Percentiles rank a stretch among this genome's conserved stretches.
Conservation (phyloP, 1,139 yeast species). For the Pichia sp. region DNA sequence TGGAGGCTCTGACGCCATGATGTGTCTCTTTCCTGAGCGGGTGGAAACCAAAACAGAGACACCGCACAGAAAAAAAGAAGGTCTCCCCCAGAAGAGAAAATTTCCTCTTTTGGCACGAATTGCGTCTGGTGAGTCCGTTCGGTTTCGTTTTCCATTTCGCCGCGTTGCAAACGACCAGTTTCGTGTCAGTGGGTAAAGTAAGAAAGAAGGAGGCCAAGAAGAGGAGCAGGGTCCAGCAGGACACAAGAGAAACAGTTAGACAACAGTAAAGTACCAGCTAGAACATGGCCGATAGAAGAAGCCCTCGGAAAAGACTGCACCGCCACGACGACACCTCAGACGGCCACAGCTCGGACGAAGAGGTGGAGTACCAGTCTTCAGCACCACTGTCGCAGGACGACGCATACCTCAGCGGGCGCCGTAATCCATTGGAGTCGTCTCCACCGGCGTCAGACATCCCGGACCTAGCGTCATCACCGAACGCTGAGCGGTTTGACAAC, state of each 20-base stretch:
- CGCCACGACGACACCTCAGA: slow-evolving; percentile 39
- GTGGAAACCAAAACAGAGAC: background rate
- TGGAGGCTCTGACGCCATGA: too few relatives aligned
- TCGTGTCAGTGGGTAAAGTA: background rate
- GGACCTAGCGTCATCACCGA: slow-evolving; percentile 43
- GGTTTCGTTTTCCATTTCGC: background rate
- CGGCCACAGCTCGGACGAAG: slow-evolving; percentile 39
- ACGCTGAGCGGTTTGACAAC: slow-evolving; percentile 45
- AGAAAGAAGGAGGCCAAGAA: background rate
- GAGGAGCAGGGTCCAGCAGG: background rate
- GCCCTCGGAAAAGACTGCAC: slow-evolving; percentile 32
- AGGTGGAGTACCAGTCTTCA: slow-evolving; percentile 16
- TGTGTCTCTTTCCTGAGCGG: background rate
- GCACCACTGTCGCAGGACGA: background rate
- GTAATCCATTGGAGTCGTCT: slow-evolving; percentile 19
- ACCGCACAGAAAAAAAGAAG: background rate
- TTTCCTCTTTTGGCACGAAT: background rate
- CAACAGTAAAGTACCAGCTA: background rate
- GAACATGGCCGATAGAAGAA: slow-evolving; percentile 28
- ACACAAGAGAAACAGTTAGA: background rate
- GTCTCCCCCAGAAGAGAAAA: background rate
- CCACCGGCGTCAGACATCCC: slow-evolving; percentile 23
- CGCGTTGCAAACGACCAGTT: background rate
- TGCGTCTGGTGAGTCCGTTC: background rate
- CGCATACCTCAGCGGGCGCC: background rate